phyloP scores from a whole-genome alignment of 768 basidiomycete genomes.

The Boletellus ananas region DNA sequence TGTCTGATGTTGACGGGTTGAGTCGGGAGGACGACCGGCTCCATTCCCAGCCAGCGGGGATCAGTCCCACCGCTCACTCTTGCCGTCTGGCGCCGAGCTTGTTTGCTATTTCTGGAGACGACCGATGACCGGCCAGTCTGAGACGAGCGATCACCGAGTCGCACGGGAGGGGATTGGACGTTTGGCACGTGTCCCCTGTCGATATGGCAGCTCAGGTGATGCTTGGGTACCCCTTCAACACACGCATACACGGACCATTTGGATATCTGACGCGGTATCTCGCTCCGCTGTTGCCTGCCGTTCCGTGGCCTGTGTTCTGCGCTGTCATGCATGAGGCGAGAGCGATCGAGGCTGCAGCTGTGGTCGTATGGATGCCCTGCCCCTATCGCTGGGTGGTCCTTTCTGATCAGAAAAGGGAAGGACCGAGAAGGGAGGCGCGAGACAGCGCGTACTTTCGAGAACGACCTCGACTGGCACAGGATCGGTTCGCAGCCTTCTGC shows the following conservation, averaged over 20 bases:
- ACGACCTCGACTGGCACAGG: not conserved
- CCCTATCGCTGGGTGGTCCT: too few relatives aligned
- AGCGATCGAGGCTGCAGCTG: too few relatives aligned
- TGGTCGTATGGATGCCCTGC: too few relatives aligned
- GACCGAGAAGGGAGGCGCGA: too few relatives aligned
- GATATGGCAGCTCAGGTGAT: not conserved
- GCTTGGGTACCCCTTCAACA: not conserved
- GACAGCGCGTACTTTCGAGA: not conserved
- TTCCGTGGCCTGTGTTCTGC: not conserved
- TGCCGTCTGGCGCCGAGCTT: too few relatives aligned
- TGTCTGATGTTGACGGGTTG: constrained; percentile 18
- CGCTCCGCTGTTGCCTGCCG: not conserved
- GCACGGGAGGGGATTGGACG: not conserved
- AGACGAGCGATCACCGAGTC: not conserved
- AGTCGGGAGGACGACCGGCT: not conserved
- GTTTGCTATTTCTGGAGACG: not conserved
- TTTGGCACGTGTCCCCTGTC: constrained; percentile 7
- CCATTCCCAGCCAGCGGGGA: constrained; percentile 2
- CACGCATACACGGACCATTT: not conserved
- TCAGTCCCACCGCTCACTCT: constrained; percentile 1
- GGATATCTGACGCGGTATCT: not conserved
- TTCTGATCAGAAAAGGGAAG: too few relatives aligned
- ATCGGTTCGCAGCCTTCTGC: not conserved
- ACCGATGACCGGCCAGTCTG: not conserved
- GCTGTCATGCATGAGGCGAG: not conserved